Evolutionary conservation across 495 filamentous ascomycete species (phyloP).

Genomic region (Melanomma pulvis-pyrius): DNA sequence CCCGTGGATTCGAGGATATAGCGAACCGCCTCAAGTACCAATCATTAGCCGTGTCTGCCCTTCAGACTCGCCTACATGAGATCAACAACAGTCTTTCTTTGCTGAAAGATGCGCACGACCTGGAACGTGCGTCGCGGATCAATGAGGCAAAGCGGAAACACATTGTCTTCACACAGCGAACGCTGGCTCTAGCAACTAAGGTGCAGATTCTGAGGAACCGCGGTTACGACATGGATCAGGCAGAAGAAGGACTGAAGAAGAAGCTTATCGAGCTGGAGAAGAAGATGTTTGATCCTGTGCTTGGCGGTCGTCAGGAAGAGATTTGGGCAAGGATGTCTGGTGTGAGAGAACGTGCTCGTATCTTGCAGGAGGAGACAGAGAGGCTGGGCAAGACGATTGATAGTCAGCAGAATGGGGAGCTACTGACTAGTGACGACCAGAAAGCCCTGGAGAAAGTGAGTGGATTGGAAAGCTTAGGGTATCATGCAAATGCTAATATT

Average conservation of each 20-base stretch:
- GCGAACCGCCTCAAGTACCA: constrained; percentile 78
- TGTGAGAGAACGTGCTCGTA: constrained; percentile 76
- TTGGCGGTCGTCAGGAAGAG: constrained; percentile 85
- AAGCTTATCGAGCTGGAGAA: constrained; percentile 77
- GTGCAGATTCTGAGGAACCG: constrained; percentile 89
- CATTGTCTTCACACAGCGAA: constrained; percentile 75
- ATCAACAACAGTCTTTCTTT: constrained; percentile 84
- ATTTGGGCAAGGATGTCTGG: constrained; percentile 94
- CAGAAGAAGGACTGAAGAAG: constrained; percentile 88
- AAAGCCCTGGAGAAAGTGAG: constrained; percentile 83
- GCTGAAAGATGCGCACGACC: constrained; percentile 78
- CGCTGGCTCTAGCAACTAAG: constrained; percentile 81
- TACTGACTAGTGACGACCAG: constrained; percentile 75
- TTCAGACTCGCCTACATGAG: constrained; percentile 81
- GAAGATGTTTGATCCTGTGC: constrained; percentile 76
- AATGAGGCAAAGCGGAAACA: constrained; percentile 81
- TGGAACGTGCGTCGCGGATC: constrained; percentile 76
- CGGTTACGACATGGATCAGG: constrained; percentile 87
- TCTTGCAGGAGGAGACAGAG: constrained; percentile 77
- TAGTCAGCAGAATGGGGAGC: constrained; percentile 53
- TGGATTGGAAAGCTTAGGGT: not conserved
- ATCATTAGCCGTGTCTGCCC: constrained; percentile 67
- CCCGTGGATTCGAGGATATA: constrained; percentile 69
- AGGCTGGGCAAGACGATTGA: constrained; percentile 57
- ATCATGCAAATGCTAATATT: constrained; percentile 7